Evolutionary conservation across 2,329 filamentous ascomycete species (phyloP), one percentile per base, ranked within the genome.

Genomic region (Colletotrichum australisinense): DNA sequence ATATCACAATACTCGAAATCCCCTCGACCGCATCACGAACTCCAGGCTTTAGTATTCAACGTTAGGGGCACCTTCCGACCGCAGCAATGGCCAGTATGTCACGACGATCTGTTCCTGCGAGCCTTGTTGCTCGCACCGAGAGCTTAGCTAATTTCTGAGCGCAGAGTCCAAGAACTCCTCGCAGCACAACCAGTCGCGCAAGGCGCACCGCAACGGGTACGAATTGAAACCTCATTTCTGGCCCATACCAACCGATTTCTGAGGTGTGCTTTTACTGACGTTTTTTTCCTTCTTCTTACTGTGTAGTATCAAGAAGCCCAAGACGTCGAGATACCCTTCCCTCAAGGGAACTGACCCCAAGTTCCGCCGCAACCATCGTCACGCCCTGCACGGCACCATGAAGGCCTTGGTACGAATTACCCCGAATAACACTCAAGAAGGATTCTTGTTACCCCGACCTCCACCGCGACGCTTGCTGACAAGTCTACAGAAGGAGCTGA

Each of bases 101-200:
- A 19, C 38, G 24, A 35, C 11, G 2, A 4, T 7, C 2, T 19
- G 11, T 26, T 46, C 7, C 16, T 42, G 16, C 19, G 52, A 24
- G 42, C 42, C 22, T 58, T 9, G 26, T 22, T 76, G 76, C 79
- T 85, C 66, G 84, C 77, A 42, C 67, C 68, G 8, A 3, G 65
- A 16, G 32, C n/a, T 28, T 38, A 46, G 38, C 67, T 73, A 52
- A 73, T 38, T 52, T 52, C 42, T 4, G 46, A 38, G 19, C 5
- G 72, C 85, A 98, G 95, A 98, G 92, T 98, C 97, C 83, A 98
- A 98, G 95, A 98, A 98, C 93, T 97, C 95, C 89, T 98, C 96
- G 84, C 96, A 98, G 92, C 95, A 98, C 90, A 98, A 98, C 90
- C 94, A 97, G 93, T 92, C 91, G 87, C 94, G 94, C 91, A 99